Conservation (phyloP, 2,329 filamentous ascomycete genomes). For the Intubia oerlemansii region DNA sequence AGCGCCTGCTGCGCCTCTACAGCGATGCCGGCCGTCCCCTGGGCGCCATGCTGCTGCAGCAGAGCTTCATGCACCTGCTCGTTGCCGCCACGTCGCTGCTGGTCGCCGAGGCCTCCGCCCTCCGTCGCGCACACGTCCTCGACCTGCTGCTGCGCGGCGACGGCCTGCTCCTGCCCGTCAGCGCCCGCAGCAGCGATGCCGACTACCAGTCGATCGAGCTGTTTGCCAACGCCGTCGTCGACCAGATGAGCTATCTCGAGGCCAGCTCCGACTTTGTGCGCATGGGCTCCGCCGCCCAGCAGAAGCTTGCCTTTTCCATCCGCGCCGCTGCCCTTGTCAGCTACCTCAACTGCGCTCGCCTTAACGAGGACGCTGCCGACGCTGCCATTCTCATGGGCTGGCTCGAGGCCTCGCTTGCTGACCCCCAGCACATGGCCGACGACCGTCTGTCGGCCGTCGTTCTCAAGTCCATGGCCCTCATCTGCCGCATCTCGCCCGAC, state of each 20-base stretch:
- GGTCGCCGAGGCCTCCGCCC: slow-evolving; percentile 36
- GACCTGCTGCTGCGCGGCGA: slow-evolving; percentile 47
- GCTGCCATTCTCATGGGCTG: slow-evolving; percentile 59
- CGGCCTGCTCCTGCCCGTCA: slow-evolving; percentile 21
- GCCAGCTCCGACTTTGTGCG: slow-evolving; percentile 78
- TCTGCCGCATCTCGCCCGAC: slow-evolving; percentile 52
- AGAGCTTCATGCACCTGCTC: slow-evolving; percentile 70
- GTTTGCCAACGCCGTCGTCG: slow-evolving; percentile 51
- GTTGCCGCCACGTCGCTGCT: slow-evolving; percentile 59
- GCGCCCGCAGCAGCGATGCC: slow-evolving; percentile 21
- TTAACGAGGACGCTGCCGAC: slow-evolving; percentile 67
- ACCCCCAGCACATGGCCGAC: slow-evolving; percentile 66
- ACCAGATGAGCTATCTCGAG: slow-evolving; percentile 73
- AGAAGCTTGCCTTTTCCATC: slow-evolving; percentile 65
- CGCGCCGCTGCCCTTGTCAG: slow-evolving; percentile 66
- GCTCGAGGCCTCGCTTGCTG: slow-evolving; percentile 65
- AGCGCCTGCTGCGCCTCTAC: slow-evolving; percentile 66
- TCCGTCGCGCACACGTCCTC: slow-evolving; percentile 44
- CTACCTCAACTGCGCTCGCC: slow-evolving; percentile 65
- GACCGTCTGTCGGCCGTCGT: slow-evolving; percentile 55
- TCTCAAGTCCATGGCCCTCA: slow-evolving; percentile 60
- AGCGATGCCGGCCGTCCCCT: slow-evolving; percentile 58
- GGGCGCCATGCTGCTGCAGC: slow-evolving; percentile 77
- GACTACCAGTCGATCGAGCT: slow-evolving; percentile 36
- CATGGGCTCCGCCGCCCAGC: slow-evolving; percentile 69